A percentile compares a stretch with the other conserved stretches of the same genome.
These are phyloP conservation scores for Quercus robur DNA, from an alignment of 306 rosid genomes.

Conservation along the genomic window DNA sequence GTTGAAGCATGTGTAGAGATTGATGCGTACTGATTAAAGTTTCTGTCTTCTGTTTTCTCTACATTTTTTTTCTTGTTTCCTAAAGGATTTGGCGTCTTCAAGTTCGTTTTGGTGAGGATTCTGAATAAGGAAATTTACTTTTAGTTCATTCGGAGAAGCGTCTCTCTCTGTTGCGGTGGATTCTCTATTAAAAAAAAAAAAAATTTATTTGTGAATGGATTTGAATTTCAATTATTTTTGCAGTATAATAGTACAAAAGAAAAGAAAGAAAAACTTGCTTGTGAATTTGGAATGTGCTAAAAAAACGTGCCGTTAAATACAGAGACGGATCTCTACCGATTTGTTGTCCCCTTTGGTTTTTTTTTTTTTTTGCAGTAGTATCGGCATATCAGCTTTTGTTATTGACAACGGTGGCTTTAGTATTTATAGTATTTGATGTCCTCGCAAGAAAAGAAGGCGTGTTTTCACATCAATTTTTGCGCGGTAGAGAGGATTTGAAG, in stretches of 20 bases:
- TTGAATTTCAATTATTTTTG: background rate
- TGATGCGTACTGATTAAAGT: slow-evolving; percentile 48
- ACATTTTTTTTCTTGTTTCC: slow-evolving; percentile 18
- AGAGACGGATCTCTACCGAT: slow-evolving; percentile 88
- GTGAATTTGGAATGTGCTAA: slow-evolving; percentile 39
- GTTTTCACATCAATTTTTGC: slow-evolving; percentile 49
- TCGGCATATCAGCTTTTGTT: slow-evolving; percentile 32
- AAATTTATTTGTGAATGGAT: background rate
- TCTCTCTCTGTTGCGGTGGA: slow-evolving; percentile 52
- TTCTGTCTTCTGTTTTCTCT: slow-evolving; percentile 30
- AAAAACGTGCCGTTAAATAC: slow-evolving; percentile 32
- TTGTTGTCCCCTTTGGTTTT: slow-evolving; percentile 54
- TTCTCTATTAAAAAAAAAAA: slow-evolving; percentile 20
- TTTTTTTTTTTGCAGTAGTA: slow-evolving; percentile 78
- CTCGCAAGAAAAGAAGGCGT: slow-evolving; percentile 38
- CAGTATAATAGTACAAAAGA: background rate
- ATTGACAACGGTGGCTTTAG: slow-evolving; percentile 53
- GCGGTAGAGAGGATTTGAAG: slow-evolving; percentile 84
- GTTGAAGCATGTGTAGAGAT: slow-evolving; percentile 29
- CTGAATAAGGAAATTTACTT: slow-evolving; percentile 70
- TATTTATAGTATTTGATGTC: slow-evolving; percentile 29
- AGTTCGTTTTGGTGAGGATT: slow-evolving; percentile 92
- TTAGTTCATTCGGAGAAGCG: slow-evolving; percentile 59
- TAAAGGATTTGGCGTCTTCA: slow-evolving; percentile 79
- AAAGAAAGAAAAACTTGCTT: background rate